phyloP scores from a whole-genome alignment of 176 grass and related monocot genomes.

The Aegilops bicornis region DNA sequence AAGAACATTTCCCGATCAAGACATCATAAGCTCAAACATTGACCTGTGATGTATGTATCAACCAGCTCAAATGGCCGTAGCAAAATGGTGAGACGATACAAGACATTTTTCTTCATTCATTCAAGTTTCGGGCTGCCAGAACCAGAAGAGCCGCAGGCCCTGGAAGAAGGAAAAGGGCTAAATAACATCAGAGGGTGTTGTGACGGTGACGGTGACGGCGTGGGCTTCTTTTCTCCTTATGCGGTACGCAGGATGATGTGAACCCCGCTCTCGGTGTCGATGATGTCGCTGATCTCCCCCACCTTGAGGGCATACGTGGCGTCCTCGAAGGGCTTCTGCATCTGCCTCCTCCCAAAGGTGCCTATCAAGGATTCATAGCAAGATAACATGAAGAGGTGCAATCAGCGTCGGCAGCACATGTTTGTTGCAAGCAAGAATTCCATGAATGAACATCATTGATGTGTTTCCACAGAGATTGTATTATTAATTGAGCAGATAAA shows the following conservation, averaged over 20 bases:
- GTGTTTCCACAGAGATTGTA: not conserved
- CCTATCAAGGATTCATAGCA: conserved; percentile 32
- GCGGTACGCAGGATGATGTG: conserved; percentile 86
- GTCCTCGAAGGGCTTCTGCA: conserved; percentile 98
- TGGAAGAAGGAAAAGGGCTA: not conserved
- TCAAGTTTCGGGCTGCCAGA: not conserved
- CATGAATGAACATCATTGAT: not conserved
- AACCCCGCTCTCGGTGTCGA: conserved; percentile 89
- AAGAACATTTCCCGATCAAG: not conserved
- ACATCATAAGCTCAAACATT: not conserved
- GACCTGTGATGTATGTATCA: not conserved
- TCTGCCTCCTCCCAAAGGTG: conserved; percentile 77
- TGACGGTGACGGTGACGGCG: not conserved
- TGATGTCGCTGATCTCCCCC: conserved; percentile 66
- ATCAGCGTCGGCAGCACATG: no score
- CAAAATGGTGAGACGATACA: not conserved
- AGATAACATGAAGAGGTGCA: not conserved
- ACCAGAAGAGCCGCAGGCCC: not conserved
- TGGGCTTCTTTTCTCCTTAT: conserved; percentile 13
- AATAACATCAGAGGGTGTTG: not conserved
- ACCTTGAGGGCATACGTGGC: conserved; percentile 65
- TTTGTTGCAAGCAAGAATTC: not conserved
- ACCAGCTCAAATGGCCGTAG: not conserved
- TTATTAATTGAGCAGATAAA: not conserved
- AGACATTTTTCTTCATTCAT: not conserved